Percentiles rank a stretch among this genome's conserved stretches.
These are phyloP conservation scores for Fusarium nanum DNA, from an alignment of 2,329 filamentous ascomycete genomes.

Conservation along the genomic window DNA sequence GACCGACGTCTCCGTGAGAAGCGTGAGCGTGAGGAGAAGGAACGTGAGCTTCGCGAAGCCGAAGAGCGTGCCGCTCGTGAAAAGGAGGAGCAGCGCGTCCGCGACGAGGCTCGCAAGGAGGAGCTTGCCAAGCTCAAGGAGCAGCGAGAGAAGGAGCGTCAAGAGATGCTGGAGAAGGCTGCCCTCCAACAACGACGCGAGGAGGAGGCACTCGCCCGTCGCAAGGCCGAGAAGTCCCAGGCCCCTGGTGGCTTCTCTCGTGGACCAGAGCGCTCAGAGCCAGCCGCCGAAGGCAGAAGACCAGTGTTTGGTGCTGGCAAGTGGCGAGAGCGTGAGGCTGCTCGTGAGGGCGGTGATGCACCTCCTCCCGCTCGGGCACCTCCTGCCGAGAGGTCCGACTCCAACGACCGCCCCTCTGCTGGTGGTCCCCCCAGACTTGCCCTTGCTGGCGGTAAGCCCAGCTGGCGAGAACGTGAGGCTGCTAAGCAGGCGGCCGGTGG, in stretches of 20 bases:
- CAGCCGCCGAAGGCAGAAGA: slow-evolving; percentile 48
- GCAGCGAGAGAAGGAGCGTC: slow-evolving; percentile 72
- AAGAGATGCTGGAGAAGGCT: slow-evolving; percentile 74
- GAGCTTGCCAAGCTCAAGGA: slow-evolving; percentile 75
- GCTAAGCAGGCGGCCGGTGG: slow-evolving; percentile 55
- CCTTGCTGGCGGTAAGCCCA: slow-evolving; percentile 68
- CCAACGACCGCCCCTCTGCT: slow-evolving; percentile 56
- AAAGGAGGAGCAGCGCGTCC: slow-evolving; percentile 84
- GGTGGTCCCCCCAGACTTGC: slow-evolving; percentile 70
- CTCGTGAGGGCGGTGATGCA: slow-evolving; percentile 46
- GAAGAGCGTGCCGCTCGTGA: slow-evolving; percentile 85
- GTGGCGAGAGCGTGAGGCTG: slow-evolving; percentile 57
- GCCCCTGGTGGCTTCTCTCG: slow-evolving; percentile 44
- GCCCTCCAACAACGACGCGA: slow-evolving; percentile 83
- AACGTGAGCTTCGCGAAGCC: slow-evolving; percentile 81
- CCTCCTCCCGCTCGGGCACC: slow-evolving; percentile 47
- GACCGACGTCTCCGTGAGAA: slow-evolving; percentile 86
- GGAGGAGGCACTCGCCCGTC: slow-evolving; percentile 85
- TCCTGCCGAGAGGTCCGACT: slow-evolving; percentile 59
- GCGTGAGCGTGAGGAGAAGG: slow-evolving; percentile 85
- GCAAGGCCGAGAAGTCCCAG: slow-evolving; percentile 72
- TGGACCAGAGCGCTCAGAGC: slow-evolving; percentile 47
- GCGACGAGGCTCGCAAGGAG: slow-evolving; percentile 82
- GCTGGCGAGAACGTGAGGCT: slow-evolving; percentile 80
- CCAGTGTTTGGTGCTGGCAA: slow-evolving; percentile 54